Evolutionary conservation across 306 rosid species (phyloP).

Genomic region (Benincasa hispida): DNA sequence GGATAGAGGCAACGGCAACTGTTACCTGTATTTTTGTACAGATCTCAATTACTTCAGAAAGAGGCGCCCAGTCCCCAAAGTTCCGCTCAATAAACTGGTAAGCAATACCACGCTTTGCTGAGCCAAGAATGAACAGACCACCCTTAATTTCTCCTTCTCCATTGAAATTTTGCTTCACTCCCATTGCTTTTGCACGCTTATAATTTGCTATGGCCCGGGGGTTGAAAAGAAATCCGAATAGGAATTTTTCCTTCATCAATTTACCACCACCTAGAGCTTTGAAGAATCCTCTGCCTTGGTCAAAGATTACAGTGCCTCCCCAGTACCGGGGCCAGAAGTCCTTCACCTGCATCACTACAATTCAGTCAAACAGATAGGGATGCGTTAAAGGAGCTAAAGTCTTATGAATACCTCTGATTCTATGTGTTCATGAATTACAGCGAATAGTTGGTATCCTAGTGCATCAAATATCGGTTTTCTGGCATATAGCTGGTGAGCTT

Average conservation of each 20-base stretch:
- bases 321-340: slow-evolving; percentile 91
- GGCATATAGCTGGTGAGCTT: slow-evolving; percentile 73
- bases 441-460: slow-evolving; percentile 67
- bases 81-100: slow-evolving; percentile 87
- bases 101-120: slow-evolving; percentile 63
- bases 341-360: slow-evolving; percentile 35
- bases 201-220: slow-evolving; percentile 62
- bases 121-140: slow-evolving; percentile 63
- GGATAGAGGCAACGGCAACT: background rate
- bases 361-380: slow-evolving; percentile 11
- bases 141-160: slow-evolving; percentile 96
- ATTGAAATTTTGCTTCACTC: slow-evolving; percentile 47
- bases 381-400: slow-evolving; percentile 11
- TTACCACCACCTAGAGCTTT: slow-evolving; percentile 89
- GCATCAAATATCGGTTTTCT: slow-evolving; percentile 81
- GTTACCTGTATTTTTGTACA: slow-evolving; percentile 61
- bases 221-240: slow-evolving; percentile 70
- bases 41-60: slow-evolving; percentile 64
- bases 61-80: slow-evolving; percentile 92
- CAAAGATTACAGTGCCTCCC: slow-evolving; percentile 76
- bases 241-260: slow-evolving; percentile 60
- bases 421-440: slow-evolving; percentile 73
- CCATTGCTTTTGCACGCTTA: slow-evolving; percentile 64
- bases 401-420: slow-evolving; percentile 53
- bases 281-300: slow-evolving; percentile 44